Evolutionary conservation across 257 asterid species (phyloP), one percentile per base, ranked within the genome.

Genomic region (Oldenlandia corymbosa): DNA sequence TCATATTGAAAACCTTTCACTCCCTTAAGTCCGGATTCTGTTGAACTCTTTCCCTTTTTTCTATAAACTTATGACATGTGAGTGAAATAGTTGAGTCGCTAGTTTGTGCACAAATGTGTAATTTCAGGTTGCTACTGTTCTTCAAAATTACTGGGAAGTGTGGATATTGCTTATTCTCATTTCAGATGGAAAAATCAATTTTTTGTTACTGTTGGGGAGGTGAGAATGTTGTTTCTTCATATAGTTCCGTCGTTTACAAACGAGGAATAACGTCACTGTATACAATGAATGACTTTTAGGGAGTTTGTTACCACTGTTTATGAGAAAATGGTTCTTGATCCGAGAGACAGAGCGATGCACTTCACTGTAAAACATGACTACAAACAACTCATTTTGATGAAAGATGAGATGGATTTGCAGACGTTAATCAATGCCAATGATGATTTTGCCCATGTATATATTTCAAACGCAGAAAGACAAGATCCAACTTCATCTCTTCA

Each of bases 171-270:
- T n/a, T n/a, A n/a, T n/a, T n/a, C n/a, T n/a, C n/a, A n/a, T n/a
- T n/a, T n/a, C n/a, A 11, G 37, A 55, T 28, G 41, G 71, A 46
- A 42, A 67, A 46, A 45, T 3, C 49, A 4, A 10, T 67, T 0
- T 67, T 67, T 31, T 67, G 50, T 26, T 20, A 7, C 20, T 48
- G 26, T 48, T 67, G 71, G 58, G 71, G 71, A 10, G 21, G 64
- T 21, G 28, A 32, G 3, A 67, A 45, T 57, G 43, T 21, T 30
- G 23, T 57, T 28, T 62, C 53, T 57, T 30, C 65, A 20, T 36
- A 67, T 57, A 65, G 71, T 30, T 56, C 37, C 0, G 11, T 53
- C 20, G 14, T 27, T 1, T 67, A 43, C 21, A 42, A 24, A 36
- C 52, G 60, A 68, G 66, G 60, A 32, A 47, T 31, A 16, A 68